Conservation (phyloP, 345 rosid species). For the Lepidium africanum region DNA sequence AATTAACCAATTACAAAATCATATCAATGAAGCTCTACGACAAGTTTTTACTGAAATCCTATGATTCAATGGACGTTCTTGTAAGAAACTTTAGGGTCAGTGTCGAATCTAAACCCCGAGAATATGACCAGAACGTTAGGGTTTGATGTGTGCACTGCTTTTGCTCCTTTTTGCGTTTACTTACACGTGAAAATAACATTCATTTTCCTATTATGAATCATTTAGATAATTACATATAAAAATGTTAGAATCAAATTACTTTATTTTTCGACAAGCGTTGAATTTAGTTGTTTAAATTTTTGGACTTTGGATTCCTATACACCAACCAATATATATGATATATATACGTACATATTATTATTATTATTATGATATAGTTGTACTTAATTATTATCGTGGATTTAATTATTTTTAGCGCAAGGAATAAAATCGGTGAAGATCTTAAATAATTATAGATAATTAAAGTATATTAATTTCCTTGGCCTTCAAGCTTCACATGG, state of each 20-base stretch:
- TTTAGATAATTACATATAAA: neutral
- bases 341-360: neutral
- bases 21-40: constrained; percentile 84
- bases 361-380: neutral
- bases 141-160: constrained; percentile 78
- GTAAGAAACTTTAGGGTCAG: constrained; percentile 54
- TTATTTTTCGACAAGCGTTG: no score
- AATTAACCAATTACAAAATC: neutral
- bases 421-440: constrained; percentile 17
- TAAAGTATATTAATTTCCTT: constrained; percentile 12
- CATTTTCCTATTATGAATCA: neutral
- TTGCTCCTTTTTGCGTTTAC: constrained; percentile 83
- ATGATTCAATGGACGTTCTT: constrained; percentile 34
- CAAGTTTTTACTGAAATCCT: constrained; percentile 53
- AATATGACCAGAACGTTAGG: constrained; percentile 73
- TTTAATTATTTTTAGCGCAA: neutral
- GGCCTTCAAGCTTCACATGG: constrained; percentile 20
- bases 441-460: neutral
- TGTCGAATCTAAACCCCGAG: constrained; percentile 65
- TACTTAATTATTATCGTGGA: neutral
- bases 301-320: constrained; percentile 18
- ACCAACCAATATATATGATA: neutral
- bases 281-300: no score
- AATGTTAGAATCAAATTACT: neutral
- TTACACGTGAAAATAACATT: constrained; percentile 14